A percentile compares a stretch with the other conserved stretches of the same genome.
Evolutionary conservation across 1,284 basidiomycete genomes (phyloP).

Genomic region (Phellopilus nigrolimitatus): DNA sequence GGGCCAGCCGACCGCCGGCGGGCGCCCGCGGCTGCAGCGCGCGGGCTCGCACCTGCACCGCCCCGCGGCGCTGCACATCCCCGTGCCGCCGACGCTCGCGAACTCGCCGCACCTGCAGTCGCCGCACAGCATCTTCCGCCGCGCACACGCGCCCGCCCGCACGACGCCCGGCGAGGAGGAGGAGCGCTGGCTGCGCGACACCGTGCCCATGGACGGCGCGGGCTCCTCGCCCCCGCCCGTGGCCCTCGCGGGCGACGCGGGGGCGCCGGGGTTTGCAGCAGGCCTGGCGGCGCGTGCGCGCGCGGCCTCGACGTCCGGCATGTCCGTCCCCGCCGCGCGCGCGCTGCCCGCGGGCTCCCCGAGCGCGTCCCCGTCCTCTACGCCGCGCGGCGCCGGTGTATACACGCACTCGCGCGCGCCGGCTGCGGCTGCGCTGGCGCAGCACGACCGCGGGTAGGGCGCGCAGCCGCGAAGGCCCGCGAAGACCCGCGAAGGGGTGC

Average conservation of each 20-base stretch:
- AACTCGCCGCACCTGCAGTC: conserved; percentile 49
- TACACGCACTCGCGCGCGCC: too few relatives aligned
- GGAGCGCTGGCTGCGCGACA: conserved; percentile 58
- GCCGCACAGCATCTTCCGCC: conserved; percentile 43
- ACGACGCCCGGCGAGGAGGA: conserved; percentile 41
- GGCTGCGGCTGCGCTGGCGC: too few relatives aligned
- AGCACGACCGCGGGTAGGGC: neutral
- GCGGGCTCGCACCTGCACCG: neutral
- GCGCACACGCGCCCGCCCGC: conserved; percentile 29
- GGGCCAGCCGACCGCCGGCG: neutral
- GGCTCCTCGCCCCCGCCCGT: neutral
- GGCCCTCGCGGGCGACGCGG: neutral
- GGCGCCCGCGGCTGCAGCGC: neutral
- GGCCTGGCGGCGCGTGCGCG: too few relatives aligned
- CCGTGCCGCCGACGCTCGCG: conserved; percentile 53
- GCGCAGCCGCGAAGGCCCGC: too few relatives aligned
- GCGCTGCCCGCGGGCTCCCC: neutral
- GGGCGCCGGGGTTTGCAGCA: too few relatives aligned
- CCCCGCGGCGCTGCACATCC: conserved; percentile 25
- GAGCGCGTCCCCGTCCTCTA: too few relatives aligned
- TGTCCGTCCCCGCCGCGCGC: too few relatives aligned
- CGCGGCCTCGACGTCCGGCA: too few relatives aligned
- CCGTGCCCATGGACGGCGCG: conserved; percentile 38
- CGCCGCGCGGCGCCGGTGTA: too few relatives aligned
- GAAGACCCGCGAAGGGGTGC: too few relatives aligned